Base-by-base conservation (phyloP, 225 moss, liverwort and hornwort genomes). In the Polytrichum formosum region DNA sequence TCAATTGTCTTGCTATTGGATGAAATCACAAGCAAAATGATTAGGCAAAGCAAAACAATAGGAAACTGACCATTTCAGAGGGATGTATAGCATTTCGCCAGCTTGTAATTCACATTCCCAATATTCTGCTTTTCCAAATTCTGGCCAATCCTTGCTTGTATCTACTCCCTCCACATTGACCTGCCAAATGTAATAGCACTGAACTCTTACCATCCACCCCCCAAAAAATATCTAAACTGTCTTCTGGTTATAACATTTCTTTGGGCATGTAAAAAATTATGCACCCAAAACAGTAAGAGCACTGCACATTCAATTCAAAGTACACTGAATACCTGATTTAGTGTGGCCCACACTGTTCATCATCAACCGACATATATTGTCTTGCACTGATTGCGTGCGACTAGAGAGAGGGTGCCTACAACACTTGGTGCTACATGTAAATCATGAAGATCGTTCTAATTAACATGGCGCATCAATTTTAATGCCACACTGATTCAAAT, bases 21-120 rank as follows among this genome's bases (percentile, higher is more conserved):
- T 18, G 63, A 63, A 23, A 26, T 18, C 21, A 26, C 10, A 63
- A 63, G 8, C 6, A 6, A 19, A 58, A 58, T 64, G 55, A 28
- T 74, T 27, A n/a, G 46, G 56, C 18, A 27, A 25, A 21, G 1
- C 7, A 28, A 29, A 29, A 8, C 46, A 30, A 6, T 7, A 69
- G 28, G 19, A 10, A 6, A 27, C 76, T 60, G 64, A 85, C 85
- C 85, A 85, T 61, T 80, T 85, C 18, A 72, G 23, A 29, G 85
- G 85, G 53, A 85, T 77, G 61, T 85, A 85, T 7, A 85, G 82
- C 79, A 85, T 77, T 67, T 85, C 85, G 27, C 85, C 85, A 5
- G 82, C 77, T 64, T 7, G 72, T 69, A 85, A 53, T 27, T 85
- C 77, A 64, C 82, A 85, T 54, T 77, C 75, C 82, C 82, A 85